Evolutionary conservation across 345 rosid genomes (phyloP), one percentile per base, ranked within the genome.

Genomic region (Aethionema arabicum): DNA sequence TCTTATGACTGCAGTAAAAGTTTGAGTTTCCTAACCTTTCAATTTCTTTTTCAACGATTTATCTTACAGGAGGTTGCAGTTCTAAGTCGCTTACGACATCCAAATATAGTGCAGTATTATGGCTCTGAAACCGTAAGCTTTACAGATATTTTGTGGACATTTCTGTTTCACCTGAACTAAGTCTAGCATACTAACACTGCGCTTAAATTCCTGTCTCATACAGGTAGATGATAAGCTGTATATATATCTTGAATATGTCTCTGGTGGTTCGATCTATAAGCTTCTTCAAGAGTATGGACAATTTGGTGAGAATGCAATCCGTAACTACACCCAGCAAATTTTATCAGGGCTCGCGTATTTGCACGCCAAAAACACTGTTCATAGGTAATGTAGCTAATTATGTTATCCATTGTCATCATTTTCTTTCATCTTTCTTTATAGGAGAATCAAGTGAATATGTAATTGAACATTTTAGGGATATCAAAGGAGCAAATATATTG

Each of bases 261-360:
- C 96, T 39, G 96, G 88, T 46, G 96, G 96, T 55, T 88, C 96
- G 32, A 88, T 88, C 47, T 79, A 88, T 76, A 88, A 88, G 72
- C 78, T 88, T 61, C 96, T 88, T 74, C 88, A 79, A 61, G 96
- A 88, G 21, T 88, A 88, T 59, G 92, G 96, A 11, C 76, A 73
- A 51, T 80, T 88, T 11, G 83, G 90, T 31, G 96, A 85, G 68
- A 69, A 59, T 71, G 89, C 82, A 40, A 85, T 88, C 67, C 88
- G 90, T 12, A 88, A 78, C 74, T 88, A 80, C 55, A 85, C 96
- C 4, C 84, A 82, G 39, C 96, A 88, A 75, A 88, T 88, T 42
- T 80, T 88, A 75, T 83, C 81, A 2, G 96, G 96, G 38, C 84
- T 88, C 14, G 86, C 79, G n/a, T 88, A 68, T 66, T 76, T 88